These are phyloP conservation scores for Aspergillus alliaceus DNA, from an alignment of 2,329 filamentous ascomycete genomes.

Conservation along the genomic window DNA sequence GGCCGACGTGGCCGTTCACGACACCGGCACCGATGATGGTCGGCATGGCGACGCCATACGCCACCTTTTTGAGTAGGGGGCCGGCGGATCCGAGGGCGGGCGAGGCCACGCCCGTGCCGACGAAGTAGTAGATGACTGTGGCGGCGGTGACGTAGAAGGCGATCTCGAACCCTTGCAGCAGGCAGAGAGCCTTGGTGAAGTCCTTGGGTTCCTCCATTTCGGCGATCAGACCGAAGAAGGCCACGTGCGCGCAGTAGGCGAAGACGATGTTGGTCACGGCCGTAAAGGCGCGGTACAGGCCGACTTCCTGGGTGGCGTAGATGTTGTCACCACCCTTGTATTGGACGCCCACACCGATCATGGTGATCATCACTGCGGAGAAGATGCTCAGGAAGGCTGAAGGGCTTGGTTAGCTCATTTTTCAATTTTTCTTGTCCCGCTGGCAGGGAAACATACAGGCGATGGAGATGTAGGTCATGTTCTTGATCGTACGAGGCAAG, in stretches of 20 bases:
- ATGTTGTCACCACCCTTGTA: slow-evolving; percentile 40
- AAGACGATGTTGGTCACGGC: slow-evolving; percentile 70
- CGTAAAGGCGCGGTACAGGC: slow-evolving; percentile 57
- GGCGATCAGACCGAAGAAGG: slow-evolving; percentile 66
- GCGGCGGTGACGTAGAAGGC: slow-evolving; percentile 65
- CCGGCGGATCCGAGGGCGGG: slow-evolving; percentile 67
- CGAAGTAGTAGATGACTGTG: slow-evolving; percentile 68
- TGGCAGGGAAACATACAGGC: slow-evolving; percentile 43
- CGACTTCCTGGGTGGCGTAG: slow-evolving; percentile 40
- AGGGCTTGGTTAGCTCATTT: neutral
- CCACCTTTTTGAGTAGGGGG: slow-evolving; percentile 58
- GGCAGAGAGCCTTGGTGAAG: slow-evolving; percentile 62
- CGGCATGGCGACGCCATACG: slow-evolving; percentile 67
- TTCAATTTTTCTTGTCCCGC: neutral
- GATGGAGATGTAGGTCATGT: slow-evolving; percentile 62
- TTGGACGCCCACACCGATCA: slow-evolving; percentile 62
- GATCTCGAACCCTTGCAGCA: slow-evolving; percentile 61
- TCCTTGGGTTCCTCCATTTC: slow-evolving; percentile 63
- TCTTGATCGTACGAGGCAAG: slow-evolving; percentile 62
- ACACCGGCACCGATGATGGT: slow-evolving; percentile 71
- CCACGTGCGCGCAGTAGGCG: slow-evolving; percentile 68
- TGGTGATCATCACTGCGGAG: slow-evolving; percentile 65
- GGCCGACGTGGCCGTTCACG: slow-evolving; percentile 66
- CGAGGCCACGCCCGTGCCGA: slow-evolving; percentile 60
- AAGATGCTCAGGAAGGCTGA: slow-evolving; percentile 64